Evolutionary conservation across 352 stramenopile genomes (phyloP).

Genomic region (Phytophthora kernoviae): DNA sequence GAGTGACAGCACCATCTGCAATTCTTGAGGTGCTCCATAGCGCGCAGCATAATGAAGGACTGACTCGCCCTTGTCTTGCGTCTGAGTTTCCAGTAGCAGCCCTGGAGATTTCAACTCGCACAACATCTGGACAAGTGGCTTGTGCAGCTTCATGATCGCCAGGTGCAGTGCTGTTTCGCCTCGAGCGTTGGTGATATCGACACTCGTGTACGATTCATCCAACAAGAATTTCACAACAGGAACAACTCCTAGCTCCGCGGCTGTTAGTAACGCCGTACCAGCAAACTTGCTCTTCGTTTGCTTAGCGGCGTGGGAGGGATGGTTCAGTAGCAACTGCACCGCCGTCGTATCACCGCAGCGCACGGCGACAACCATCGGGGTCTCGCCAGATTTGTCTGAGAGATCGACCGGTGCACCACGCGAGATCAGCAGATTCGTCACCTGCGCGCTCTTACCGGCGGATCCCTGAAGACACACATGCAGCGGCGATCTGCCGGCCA

Average conservation of each 20-base stretch:
- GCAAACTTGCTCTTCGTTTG: conserved; percentile 27
- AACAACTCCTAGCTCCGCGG: conserved; percentile 29
- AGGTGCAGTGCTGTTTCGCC: conserved; percentile 40
- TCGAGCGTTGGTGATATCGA: conserved; percentile 34
- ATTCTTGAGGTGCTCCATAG: conserved; percentile 23
- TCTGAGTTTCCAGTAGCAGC: conserved; percentile 24
- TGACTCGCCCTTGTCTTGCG: conserved; percentile 28
- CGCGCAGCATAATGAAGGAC: conserved; percentile 37
- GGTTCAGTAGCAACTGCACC: conserved; percentile 38
- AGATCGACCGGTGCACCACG: conserved; percentile 30
- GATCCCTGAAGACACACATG: conserved; percentile 26
- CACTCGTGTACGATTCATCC: conserved; percentile 27
- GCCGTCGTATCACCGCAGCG: conserved; percentile 22
- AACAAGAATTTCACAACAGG: conserved; percentile 33
- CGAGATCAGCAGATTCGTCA: conserved; percentile 37
- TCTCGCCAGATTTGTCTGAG: conserved; percentile 23
- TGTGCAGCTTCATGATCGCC: conserved; percentile 33
- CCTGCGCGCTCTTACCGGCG: conserved; percentile 28
- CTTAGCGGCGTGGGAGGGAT: conserved; percentile 30
- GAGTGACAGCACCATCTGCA: conserved; percentile 26
- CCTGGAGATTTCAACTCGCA: conserved; percentile 14
- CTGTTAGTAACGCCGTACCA: conserved; percentile 26
- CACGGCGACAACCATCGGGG: conserved; percentile 30
- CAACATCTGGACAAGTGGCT: conserved; percentile 25
- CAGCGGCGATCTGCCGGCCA: conserved; percentile 21